A percentile compares a stretch with the other conserved stretches of the same genome.
Evolutionary conservation across 176 grass and related monocot genomes (phyloP).

Genomic region (Sorghum bicolor): DNA sequence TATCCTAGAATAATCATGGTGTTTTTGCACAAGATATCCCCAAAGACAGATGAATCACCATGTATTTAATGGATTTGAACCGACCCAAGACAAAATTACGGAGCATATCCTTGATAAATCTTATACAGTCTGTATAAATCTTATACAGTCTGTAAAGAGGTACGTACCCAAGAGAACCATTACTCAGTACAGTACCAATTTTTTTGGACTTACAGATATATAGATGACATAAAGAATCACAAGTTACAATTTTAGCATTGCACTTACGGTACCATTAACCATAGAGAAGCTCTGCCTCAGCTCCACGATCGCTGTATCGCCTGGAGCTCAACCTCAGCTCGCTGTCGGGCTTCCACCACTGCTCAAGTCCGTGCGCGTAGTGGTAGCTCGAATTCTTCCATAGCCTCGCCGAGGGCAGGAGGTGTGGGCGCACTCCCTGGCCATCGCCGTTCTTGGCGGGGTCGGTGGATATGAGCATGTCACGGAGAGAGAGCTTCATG

Average conservation of each 20-base stretch:
- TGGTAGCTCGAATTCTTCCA: neutral
- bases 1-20: too few relatives aligned
- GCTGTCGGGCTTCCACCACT: constrained; percentile 30
- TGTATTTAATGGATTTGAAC: too few relatives aligned
- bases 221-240: neutral
- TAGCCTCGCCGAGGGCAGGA: constrained; percentile 5
- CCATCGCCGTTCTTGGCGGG: neutral
- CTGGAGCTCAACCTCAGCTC: neutral
- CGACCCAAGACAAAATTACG: neutral
- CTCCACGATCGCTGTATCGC: neutral
- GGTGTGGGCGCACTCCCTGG: neutral
- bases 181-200: neutral
- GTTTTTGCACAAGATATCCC: too few relatives aligned
- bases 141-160: neutral
- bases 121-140: neutral
- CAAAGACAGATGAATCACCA: too few relatives aligned
- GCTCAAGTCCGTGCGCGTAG: neutral
- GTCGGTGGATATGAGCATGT: constrained; percentile 7
- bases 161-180: neutral
- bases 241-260: neutral
- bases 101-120: neutral
- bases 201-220: neutral
- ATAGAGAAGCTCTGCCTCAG: neutral
- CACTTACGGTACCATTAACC: neutral
- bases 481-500: neutral